Conservation (phyloP, 1,284 basidiomycete species). For the Chalciporus piperatoides region DNA sequence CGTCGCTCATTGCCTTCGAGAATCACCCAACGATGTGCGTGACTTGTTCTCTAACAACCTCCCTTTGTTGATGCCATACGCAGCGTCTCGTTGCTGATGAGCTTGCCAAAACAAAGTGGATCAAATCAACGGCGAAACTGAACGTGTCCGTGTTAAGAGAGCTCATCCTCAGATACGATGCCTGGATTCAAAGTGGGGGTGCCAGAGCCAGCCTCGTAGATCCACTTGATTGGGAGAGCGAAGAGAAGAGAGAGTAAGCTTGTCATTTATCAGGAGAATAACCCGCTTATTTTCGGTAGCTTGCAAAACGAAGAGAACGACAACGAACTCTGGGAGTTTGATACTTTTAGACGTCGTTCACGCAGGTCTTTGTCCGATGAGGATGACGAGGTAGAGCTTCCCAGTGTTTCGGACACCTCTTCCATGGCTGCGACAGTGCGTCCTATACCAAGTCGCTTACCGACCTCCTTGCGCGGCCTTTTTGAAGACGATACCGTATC, state of each 20-base stretch:
- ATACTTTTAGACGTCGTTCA: constrained; percentile 56
- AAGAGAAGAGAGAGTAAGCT: constrained; percentile 51
- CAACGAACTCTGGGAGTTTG: constrained; percentile 70
- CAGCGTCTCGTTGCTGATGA: constrained; percentile 91
- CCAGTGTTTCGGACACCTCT: constrained; percentile 28
- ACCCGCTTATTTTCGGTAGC: constrained; percentile 26
- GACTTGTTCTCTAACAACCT: background rate
- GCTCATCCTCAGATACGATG: constrained; percentile 71
- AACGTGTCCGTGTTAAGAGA: constrained; percentile 78
- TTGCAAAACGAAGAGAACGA: constrained; percentile 42
- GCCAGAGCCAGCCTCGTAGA: constrained; percentile 77
- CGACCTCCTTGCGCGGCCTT: constrained; percentile 63
- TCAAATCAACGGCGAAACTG: constrained; percentile 72
- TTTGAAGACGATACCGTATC: constrained; percentile 53
- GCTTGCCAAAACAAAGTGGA: constrained; percentile 89
- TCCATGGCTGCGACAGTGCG: constrained; percentile 47
- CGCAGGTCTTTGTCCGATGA: constrained; percentile 22
- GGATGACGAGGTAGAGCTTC: constrained; percentile 18
- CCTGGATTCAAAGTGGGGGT: constrained; percentile 78
- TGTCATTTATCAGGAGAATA: background rate
- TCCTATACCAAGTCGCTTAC: constrained; percentile 46
- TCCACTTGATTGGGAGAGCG: constrained; percentile 67
- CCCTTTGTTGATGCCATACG: constrained; percentile 10
- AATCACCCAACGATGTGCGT: constrained; percentile 76
- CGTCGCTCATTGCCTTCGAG: constrained; percentile 80